These are phyloP conservation scores for Plasmopara halstedii DNA, from an alignment of 352 stramenopile genomes.

Conservation along the genomic window DNA sequence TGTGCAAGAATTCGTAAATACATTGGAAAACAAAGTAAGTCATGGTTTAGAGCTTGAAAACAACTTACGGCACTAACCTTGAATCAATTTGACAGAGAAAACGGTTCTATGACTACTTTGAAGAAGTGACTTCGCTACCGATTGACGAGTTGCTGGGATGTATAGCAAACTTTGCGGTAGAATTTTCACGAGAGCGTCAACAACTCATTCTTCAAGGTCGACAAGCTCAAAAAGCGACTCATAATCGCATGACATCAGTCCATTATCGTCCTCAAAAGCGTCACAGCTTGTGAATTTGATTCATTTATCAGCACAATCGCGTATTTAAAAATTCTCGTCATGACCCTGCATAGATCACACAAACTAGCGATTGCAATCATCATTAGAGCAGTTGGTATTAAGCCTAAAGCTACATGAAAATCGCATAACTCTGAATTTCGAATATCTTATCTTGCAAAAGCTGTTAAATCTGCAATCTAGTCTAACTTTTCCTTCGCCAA, in stretches of 20 bases:
- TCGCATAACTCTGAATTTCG: no score
- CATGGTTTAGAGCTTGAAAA: background rate
- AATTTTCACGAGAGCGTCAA: slow-evolving; percentile 49
- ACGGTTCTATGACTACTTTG: slow-evolving; percentile 67
- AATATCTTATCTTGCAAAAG: no score
- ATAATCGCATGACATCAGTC: slow-evolving; percentile 3
- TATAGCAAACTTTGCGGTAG: slow-evolving; percentile 52
- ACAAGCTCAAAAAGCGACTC: slow-evolving; percentile 8
- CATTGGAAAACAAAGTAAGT: slow-evolving; percentile 44
- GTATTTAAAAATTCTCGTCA: slow-evolving; percentile 12
- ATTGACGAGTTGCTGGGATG: slow-evolving; percentile 58
- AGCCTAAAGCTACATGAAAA: no score
- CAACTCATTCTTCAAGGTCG: slow-evolving; percentile 28
- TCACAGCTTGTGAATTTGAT: slow-evolving; percentile 17
- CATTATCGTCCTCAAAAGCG: slow-evolving; percentile 12
- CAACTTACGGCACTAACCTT: slow-evolving; percentile 1
- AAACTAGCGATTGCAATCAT: no score
- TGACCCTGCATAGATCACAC: no score
- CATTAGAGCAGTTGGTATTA: no score
- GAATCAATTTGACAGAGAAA: slow-evolving; percentile 28
- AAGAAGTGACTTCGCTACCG: slow-evolving; percentile 56
- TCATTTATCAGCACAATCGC: background rate
- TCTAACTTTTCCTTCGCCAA: no score
- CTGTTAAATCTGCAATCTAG: no score
- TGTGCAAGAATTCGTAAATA: slow-evolving; percentile 34